Percentiles rank a stretch among this genome's conserved stretches.
Evolutionary conservation across 371 early-diverging fungal genomes (phyloP).

Genomic region (Coemansia sp.): DNA sequence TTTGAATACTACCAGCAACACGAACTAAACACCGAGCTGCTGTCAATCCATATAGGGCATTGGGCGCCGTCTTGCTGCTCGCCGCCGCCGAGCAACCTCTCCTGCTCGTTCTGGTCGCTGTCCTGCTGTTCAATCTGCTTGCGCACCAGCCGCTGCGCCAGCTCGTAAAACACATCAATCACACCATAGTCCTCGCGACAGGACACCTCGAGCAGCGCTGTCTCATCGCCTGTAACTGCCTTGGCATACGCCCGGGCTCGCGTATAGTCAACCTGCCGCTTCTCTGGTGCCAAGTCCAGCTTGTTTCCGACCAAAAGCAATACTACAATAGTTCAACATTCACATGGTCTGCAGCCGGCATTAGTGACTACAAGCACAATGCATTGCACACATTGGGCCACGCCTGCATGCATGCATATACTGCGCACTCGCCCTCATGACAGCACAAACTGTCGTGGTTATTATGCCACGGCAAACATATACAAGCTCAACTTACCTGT

Average conservation of each 20-base stretch:
- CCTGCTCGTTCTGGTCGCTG: slow-evolving; percentile 21
- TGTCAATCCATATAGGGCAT: slow-evolving; percentile 28
- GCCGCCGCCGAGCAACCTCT: slow-evolving; percentile 14
- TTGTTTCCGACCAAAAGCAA: slow-evolving; percentile 78
- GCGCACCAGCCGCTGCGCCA: slow-evolving; percentile 36
- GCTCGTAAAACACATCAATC: slow-evolving; percentile 43
- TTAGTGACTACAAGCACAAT: neutral
- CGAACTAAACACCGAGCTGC: slow-evolving; percentile 1
- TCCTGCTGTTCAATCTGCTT: slow-evolving; percentile 13
- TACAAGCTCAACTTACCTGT: slow-evolving; percentile 49
- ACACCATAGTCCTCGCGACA: slow-evolving; percentile 48
- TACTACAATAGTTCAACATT: slow-evolving; percentile 51
- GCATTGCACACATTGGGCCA: neutral
- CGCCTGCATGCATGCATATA: neutral
- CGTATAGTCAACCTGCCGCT: slow-evolving; percentile 28
- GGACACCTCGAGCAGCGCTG: slow-evolving; percentile 43
- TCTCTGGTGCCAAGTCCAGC: slow-evolving; percentile 60
- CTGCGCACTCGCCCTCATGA: too few species aligned
- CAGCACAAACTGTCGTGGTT: neutral
- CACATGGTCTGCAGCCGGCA: neutral
- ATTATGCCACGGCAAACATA: neutral
- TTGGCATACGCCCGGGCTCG: slow-evolving; percentile 44
- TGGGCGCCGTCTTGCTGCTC: slow-evolving; percentile 11
- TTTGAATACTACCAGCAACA: slow-evolving; percentile 14
- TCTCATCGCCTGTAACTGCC: slow-evolving; percentile 37